A percentile compares a stretch with the other conserved stretches of the same genome.
Conservation (phyloP, 1,284 basidiomycete species). For the Ceratobasidium sp. region DNA sequence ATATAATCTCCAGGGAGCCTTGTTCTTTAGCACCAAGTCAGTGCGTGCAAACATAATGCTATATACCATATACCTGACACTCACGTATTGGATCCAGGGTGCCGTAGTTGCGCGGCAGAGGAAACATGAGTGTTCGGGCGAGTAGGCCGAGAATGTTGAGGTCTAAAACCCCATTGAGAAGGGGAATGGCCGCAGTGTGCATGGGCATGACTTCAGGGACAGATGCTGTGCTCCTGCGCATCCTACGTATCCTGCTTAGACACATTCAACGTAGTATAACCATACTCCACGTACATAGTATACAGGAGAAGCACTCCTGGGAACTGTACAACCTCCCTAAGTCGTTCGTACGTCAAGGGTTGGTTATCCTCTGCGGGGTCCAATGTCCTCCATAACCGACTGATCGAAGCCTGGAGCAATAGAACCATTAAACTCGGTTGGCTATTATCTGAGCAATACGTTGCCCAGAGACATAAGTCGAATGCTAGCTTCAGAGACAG, state of each 20-base stretch:
- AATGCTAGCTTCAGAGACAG: neutral
- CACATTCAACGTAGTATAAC: neutral
- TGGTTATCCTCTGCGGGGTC: no score
- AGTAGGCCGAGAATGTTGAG: neutral
- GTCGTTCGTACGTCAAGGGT: no score
- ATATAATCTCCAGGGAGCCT: neutral
- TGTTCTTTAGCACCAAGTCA: neutral
- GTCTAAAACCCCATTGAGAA: neutral
- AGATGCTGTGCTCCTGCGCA: neutral
- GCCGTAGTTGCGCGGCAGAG: neutral
- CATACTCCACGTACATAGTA: neutral
- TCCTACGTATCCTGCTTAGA: no score
- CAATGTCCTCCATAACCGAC: no score
- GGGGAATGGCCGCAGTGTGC: no score
- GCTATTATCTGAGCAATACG: no score
- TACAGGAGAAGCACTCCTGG: no score
- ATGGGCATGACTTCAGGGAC: no score
- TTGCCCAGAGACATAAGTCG: no score
- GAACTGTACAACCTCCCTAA: no score
- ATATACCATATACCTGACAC: neutral
- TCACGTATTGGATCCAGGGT: neutral
- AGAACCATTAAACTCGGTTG: no score
- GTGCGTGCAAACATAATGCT: neutral
- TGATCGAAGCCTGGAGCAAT: no score
- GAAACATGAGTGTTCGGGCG: neutral